Percentiles rank a stretch among this genome's conserved stretches.
These are phyloP conservation scores for Pyrus betulifolia DNA, from an alignment of 306 rosid species.

Conservation along the genomic window DNA sequence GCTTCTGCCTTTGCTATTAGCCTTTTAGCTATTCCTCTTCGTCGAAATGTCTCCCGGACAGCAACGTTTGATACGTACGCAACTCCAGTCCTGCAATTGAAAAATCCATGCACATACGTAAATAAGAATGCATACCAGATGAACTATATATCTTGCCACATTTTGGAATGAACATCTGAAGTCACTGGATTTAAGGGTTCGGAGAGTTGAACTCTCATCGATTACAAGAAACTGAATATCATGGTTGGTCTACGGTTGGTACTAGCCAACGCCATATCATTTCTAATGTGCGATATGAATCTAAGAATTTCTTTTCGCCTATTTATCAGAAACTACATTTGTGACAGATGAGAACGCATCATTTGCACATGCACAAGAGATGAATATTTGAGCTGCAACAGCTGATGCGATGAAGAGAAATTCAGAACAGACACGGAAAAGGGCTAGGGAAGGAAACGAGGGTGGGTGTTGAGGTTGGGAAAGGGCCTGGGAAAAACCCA, in stretches of 20 bases:
- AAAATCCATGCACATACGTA: neutral
- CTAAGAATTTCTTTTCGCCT: neutral
- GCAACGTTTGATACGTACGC: conserved; percentile 96
- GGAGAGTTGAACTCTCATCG: neutral
- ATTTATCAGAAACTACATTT: neutral
- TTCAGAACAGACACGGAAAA: neutral
- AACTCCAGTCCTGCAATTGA: conserved; percentile 69
- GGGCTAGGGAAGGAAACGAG: neutral
- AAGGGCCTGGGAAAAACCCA: neutral
- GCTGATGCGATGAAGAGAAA: neutral
- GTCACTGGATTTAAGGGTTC: neutral
- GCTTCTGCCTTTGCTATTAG: conserved; percentile 79
- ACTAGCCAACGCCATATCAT: neutral
- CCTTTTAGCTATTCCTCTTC: conserved; percentile 77
- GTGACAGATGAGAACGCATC: neutral
- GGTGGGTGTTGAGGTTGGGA: neutral
- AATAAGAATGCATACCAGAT: conserved; percentile 1
- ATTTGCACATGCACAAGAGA: neutral
- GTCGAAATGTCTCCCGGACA: conserved; percentile 74
- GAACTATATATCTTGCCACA: neutral
- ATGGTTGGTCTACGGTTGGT: neutral
- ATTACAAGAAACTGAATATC: neutral
- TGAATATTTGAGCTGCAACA: neutral
- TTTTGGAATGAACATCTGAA: neutral
- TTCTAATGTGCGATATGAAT: neutral